Conservation (phyloP, 1,284 basidiomycete species). For the Sanguinoderma infundibulare region DNA sequence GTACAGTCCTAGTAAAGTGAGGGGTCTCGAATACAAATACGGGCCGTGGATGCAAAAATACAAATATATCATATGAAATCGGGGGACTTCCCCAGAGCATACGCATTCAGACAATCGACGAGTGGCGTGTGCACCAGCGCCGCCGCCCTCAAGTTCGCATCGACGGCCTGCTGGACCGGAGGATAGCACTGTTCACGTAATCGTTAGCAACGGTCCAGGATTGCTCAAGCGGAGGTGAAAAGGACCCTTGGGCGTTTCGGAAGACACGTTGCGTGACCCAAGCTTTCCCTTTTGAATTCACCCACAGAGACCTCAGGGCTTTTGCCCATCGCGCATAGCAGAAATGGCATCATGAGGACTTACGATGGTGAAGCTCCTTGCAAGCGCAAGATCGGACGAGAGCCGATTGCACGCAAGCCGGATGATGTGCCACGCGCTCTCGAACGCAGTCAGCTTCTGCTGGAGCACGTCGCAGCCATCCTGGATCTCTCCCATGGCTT, state of each 20-base stretch:
- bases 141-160: slow-evolving; percentile 29
- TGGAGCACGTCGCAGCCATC: slow-evolving; percentile 30
- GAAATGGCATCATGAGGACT: no score
- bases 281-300: no score
- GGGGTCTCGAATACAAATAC: background rate
- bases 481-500: slow-evolving; percentile 19
- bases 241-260: no score
- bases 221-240: background rate
- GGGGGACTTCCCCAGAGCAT: slow-evolving; percentile 32
- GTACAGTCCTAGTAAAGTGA: background rate
- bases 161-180: slow-evolving; percentile 27
- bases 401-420: slow-evolving; percentile 32
- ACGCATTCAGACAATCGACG: slow-evolving; percentile 35
- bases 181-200: slow-evolving; percentile 10
- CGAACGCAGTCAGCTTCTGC: slow-evolving; percentile 33
- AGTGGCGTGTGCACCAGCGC: slow-evolving; percentile 32
- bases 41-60: background rate
- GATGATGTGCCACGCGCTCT: slow-evolving; percentile 37
- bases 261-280: no score
- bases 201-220: background rate
- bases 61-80: slow-evolving; percentile 2
- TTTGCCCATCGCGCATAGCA: no score
- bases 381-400: slow-evolving; percentile 32
- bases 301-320: no score
- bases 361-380: slow-evolving; percentile 27